Evolutionary conservation across 495 filamentous ascomycete species (phyloP).

Genomic region (Aspergillus saccharolyticus): DNA sequence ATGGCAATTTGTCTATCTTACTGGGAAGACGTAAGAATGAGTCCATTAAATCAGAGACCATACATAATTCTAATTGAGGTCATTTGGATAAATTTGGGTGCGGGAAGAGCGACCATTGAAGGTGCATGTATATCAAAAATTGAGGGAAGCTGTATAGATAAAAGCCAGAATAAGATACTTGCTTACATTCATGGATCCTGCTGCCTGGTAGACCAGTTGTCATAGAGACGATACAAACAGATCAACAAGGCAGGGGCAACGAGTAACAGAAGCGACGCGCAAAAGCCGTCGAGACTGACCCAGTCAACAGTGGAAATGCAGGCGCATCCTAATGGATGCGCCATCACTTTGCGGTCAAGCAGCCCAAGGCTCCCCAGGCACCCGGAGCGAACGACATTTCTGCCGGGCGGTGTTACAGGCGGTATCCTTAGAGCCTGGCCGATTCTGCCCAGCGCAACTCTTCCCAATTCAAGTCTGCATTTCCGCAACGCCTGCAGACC

Average conservation of each 20-base stretch:
- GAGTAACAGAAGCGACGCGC: not conserved
- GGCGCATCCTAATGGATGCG: not conserved
- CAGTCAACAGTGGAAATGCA: not conserved
- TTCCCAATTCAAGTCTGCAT: slow-evolving; percentile 1
- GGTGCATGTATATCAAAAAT: not conserved
- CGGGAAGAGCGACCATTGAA: not conserved
- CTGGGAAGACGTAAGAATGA: not conserved
- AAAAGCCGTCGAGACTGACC: not conserved
- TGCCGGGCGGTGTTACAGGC: slow-evolving; percentile 27
- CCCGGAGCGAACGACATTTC: slow-evolving; percentile 8
- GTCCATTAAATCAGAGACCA: too few relatives aligned
- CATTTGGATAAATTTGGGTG: not conserved
- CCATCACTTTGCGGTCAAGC: not conserved
- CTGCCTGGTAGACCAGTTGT: not conserved
- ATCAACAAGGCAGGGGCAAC: not conserved
- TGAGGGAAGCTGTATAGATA: not conserved
- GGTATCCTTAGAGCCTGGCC: not conserved
- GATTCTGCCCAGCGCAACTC: slow-evolving; percentile 16
- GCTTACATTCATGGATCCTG: not conserved
- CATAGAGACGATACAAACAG: not conserved
- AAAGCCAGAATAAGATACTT: not conserved
- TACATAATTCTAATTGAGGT: not conserved
- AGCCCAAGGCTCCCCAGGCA: not conserved
- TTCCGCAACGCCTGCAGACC: slow-evolving; percentile 11
- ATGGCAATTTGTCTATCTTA: slow-evolving; percentile 1